Evolutionary conservation across 1,139 yeast genomes (phyloP), one percentile per base, ranked within the genome.

Genomic region (Protomyces lactucae-debilis): DNA sequence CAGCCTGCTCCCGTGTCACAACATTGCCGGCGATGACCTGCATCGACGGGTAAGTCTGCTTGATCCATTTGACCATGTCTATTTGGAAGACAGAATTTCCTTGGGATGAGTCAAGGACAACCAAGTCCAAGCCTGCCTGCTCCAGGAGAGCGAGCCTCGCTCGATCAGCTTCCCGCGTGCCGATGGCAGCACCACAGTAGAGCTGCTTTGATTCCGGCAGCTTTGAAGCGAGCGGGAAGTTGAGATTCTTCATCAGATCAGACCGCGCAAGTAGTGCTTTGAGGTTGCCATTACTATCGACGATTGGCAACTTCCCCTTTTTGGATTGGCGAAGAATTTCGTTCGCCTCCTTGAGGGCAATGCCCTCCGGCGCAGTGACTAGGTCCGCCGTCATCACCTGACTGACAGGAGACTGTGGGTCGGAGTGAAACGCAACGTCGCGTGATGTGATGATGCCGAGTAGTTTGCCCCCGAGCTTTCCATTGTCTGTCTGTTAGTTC

Each of bases 1-100:
- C 99, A 70, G 99, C 98, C 82, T 95, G 99, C 78, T 93, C 99
- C 79, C 99, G 88, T 71, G 97, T 92, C 68, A 92, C 99, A 73
- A 95, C 99, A 76, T 93, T 93, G 83, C 99, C 99, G 68, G 96
- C 99, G 78, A 93, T 85, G 70, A 93, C 89, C 78, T 93, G 85
- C 73, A 93, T 81, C 35, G 86, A 82, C 70, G 96, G 92, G 82
- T 77, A 85, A 65, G 83, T 88, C 71, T 78, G 75, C 80, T 95
- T 93, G 78, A 90, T 88, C 93, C 91, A 90, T 79, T 86, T 82
- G 78, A 93, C 83, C 96, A 93, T 88, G 72, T 93, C 85, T 73
- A 92, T 78, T 82, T 93, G 99, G 88, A 87, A 93, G 71, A 88
- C 74, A 64, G 99, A 93, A 80, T 95, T 88, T 78, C 99, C 99